A percentile compares a stretch with the other conserved stretches of the same genome.
Conservation (phyloP, 2,329 filamentous ascomycete genomes). For the Meredithiella fracta region DNA sequence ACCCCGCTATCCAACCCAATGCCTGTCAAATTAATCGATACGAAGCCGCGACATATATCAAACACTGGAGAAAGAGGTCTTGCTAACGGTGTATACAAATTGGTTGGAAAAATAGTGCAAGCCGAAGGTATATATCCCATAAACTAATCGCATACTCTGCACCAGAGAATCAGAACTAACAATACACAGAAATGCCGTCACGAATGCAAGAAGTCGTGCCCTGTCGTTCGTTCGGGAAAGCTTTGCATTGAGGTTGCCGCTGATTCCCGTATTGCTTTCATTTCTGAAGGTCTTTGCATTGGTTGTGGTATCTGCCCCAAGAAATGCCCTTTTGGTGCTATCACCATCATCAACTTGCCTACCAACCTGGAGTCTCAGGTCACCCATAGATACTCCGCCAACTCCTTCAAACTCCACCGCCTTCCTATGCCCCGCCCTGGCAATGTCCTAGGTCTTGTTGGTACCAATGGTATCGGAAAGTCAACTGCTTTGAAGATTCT, state of each 20-base stretch:
- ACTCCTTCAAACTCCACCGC: constrained; percentile 98
- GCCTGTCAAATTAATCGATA: background rate
- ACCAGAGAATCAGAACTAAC: background rate
- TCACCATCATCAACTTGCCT: constrained; percentile 99
- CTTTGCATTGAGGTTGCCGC: constrained; percentile 87
- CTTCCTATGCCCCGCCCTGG: constrained; percentile 90
- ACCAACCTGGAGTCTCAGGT: constrained; percentile 98
- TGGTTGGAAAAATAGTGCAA: constrained; percentile 47
- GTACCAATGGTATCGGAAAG: constrained; percentile 99
- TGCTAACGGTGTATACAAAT: constrained; percentile 3
- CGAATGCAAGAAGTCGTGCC: constrained; percentile 98
- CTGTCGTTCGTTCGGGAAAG: constrained; percentile 93
- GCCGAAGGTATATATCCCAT: constrained; percentile 47
- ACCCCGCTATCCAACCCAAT: constrained; percentile 21
- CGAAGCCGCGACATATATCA: background rate
- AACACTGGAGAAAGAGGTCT: background rate
- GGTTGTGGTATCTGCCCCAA: constrained; percentile 99
- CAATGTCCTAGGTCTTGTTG: constrained; percentile 88
- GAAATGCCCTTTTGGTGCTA: constrained; percentile 96
- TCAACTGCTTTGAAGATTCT: constrained; percentile 99
- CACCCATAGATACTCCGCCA: constrained; percentile 95
- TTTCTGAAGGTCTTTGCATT: constrained; percentile 89
- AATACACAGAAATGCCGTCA: constrained; percentile 75
- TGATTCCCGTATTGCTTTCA: constrained; percentile 89
- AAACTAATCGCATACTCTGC: constrained; percentile 14